Evolutionary conservation across 257 asterid species (phyloP), one percentile per base, ranked within the genome.

Genomic region (Craterostigma plantagineum): DNA sequence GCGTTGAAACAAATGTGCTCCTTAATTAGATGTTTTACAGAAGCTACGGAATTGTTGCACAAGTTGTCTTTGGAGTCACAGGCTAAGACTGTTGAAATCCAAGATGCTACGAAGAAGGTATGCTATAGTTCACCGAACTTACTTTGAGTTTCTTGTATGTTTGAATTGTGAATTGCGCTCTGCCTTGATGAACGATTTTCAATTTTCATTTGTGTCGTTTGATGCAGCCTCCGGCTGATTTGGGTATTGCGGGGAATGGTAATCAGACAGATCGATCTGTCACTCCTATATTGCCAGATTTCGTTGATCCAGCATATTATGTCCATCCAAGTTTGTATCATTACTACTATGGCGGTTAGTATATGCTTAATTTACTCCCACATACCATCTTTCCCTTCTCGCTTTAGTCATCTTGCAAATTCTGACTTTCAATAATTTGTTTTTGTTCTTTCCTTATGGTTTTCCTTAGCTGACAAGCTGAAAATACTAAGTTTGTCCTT

Each of bases 41-140:
- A 77, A 54, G 58, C 81, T 54, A 60, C 75, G 43, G 79, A 63
- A 16, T 41, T 74, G 56, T 49, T 77, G 70, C 81, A 73, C 65
- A 70, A 66, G 10, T 41, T 77, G 61, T 58, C 91, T 9, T 34
- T 77, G 72, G 91, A 73, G 15, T 56, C 84, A 1, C 67, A 67
- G 39, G 49, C 71, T 0, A 77, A 71, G 59, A 37, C 62, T 8
- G 34, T 56, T 33, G 84, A 70, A 36, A 49, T 61, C 11, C 52
- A 60, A 1, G 73, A 70, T 18, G 63, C 77, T 17, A 51, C 66
- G 30, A 69, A 72, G 41, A 70, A 70, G 77, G 79, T 69, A 4
- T 16, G 3, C 12, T 8, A 2, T 0, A 38, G 14, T 3, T 13
- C 23, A 16, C 48, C 1, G 37, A n/a, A n/a, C n/a, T 8, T 27